Evolutionary conservation across 2,329 filamentous ascomycete species (phyloP).

Genomic region (Alternaria gansuensis): DNA sequence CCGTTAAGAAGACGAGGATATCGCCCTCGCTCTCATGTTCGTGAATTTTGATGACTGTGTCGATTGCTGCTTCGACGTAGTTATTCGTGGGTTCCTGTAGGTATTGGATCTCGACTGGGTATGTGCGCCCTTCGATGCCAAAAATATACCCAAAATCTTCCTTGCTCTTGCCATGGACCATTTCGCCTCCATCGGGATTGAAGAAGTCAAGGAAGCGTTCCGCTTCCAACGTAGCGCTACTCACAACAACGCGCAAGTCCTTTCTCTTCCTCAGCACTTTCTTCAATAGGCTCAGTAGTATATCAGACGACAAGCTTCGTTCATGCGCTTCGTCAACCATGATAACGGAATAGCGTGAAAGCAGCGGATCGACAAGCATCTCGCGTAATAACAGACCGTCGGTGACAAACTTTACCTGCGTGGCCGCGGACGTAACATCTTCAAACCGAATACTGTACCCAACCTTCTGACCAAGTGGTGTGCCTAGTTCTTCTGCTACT

Average conservation of each 20-base stretch:
- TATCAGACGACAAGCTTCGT: conserved; percentile 88
- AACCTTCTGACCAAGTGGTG: conserved; percentile 82
- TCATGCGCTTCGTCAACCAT: conserved; percentile 99
- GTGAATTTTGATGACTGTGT: conserved; percentile 89
- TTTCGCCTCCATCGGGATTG: conserved; percentile 55
- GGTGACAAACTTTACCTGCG: conserved; percentile 92
- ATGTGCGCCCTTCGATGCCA: conserved; percentile 85
- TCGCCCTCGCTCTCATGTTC: conserved; percentile 81
- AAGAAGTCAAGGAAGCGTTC: conserved; percentile 88
- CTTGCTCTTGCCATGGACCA: conserved; percentile 49
- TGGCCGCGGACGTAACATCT: conserved; percentile 85
- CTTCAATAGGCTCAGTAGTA: conserved; percentile 87
- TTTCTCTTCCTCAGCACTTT: conserved; percentile 83
- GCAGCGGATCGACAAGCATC: conserved; percentile 87
- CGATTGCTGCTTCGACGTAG: conserved; percentile 83
- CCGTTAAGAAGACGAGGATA: conserved; percentile 89
- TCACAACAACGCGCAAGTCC: conserved; percentile 87
- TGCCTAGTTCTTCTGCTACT: conserved; percentile 83
- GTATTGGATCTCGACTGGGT: conserved; percentile 87
- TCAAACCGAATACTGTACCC: conserved; percentile 94
- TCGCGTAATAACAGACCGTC: conserved; percentile 92
- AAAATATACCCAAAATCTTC: conserved; percentile 71
- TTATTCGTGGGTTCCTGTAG: conserved; percentile 80
- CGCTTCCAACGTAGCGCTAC: conserved; percentile 91
- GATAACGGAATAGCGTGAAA: conserved; percentile 91